A percentile compares a stretch with the other conserved stretches of the same genome.
These are phyloP conservation scores for Taphrina betulina DNA, from an alignment of 1,139 yeast genomes.

Conservation along the genomic window DNA sequence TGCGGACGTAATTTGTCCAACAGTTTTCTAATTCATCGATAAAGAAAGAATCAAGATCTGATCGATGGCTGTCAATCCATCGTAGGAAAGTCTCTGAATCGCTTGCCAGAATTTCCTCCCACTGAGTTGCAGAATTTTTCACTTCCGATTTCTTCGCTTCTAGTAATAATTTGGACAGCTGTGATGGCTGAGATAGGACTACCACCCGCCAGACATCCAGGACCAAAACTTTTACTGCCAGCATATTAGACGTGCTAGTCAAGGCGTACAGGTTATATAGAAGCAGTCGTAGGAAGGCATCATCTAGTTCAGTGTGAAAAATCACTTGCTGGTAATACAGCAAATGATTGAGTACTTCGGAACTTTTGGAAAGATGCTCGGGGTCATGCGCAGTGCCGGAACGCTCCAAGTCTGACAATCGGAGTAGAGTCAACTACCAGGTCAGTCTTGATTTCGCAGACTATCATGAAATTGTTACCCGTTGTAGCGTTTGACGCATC, in stretches of 20 bases:
- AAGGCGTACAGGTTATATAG: conserved; percentile 37
- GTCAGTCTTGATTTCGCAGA: background rate
- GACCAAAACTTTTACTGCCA: conserved; percentile 34
- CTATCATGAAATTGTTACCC: background rate
- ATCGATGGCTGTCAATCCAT: conserved; percentile 36
- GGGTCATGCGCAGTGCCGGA: too few species aligned
- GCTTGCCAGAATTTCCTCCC: conserved; percentile 34
- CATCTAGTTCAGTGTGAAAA: conserved; percentile 36
- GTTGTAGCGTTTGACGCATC: conserved; percentile 1
- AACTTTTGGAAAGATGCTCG: conserved; percentile 3
- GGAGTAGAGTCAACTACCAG: conserved; percentile 13
- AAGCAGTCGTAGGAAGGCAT: conserved; percentile 33
- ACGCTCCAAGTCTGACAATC: conserved; percentile 7
- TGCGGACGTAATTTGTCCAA: conserved; percentile 36
- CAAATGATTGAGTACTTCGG: conserved; percentile 35
- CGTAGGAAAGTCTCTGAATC: conserved; percentile 35
- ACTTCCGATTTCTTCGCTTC: conserved; percentile 6
- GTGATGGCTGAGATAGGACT: conserved; percentile 34
- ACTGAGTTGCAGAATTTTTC: background rate
- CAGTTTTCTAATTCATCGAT: conserved; percentile 34
- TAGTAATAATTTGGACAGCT: background rate
- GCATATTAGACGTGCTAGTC: conserved; percentile 27
- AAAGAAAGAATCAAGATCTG: conserved; percentile 36
- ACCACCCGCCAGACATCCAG: conserved; percentile 38
- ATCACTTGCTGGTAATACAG: conserved; percentile 38